These are phyloP conservation scores for Nemophila menziesii DNA, from an alignment of 257 asterid species.

Conservation along the genomic window DNA sequence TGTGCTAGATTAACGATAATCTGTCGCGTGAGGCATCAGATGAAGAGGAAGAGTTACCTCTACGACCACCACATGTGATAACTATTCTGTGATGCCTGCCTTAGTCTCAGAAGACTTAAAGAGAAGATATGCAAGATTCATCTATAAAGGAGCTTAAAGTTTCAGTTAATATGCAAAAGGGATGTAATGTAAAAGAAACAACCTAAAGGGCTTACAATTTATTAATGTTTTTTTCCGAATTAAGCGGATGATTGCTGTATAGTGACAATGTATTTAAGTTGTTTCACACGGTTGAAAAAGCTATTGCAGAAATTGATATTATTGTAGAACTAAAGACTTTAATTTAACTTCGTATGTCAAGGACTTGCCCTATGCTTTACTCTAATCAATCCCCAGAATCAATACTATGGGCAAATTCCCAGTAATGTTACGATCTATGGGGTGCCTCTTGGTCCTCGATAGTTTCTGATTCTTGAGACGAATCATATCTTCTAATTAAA, in stretches of 20 bases:
- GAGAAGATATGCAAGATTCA: too few species aligned
- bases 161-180: too few species aligned
- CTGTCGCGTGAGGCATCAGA: slow-evolving; percentile 9
- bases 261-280: background rate
- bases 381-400: background rate
- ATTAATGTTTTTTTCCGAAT: too few species aligned
- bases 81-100: slow-evolving; percentile 15
- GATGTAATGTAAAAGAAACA: too few species aligned
- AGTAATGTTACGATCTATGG: slow-evolving; percentile 60
- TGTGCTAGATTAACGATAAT: slow-evolving; percentile 19
- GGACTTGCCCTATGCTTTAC: background rate
- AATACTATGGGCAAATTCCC: slow-evolving; percentile 29
- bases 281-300: background rate
- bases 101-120: background rate
- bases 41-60: slow-evolving; percentile 29
- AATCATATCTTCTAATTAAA: slow-evolving; percentile 51
- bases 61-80: slow-evolving; percentile 23
- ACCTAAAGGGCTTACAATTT: too few species aligned
- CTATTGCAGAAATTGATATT: background rate
- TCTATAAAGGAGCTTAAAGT: too few species aligned
- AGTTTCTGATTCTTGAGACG: slow-evolving; percentile 34
- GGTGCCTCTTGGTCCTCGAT: slow-evolving; percentile 22
- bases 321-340: too few species aligned
- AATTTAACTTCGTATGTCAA: too few species aligned
- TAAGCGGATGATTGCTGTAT: background rate